Evolutionary conservation across 148 eudicot genomes (phyloP), one percentile per base, ranked within the genome.

Genomic region (Vaccinium darrowii): DNA sequence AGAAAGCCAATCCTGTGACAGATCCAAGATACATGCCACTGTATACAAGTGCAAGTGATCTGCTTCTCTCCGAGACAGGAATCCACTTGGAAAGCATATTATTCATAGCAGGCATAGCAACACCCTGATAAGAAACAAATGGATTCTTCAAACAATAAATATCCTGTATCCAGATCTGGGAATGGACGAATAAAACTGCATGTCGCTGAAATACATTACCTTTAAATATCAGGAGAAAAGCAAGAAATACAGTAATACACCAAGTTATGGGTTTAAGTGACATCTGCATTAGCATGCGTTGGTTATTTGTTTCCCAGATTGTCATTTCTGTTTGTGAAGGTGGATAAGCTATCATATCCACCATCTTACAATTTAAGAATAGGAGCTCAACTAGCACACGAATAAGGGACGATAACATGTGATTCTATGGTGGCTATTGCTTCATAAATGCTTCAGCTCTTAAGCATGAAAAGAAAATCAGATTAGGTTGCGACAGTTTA

Each of bases 61-160:
- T 93, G 89, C 99, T 97, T 92, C 99, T 93, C 88, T 95, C 99
- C 47, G 99, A 97, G 81, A 95, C 94, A 39, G 98, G 99, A 86
- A 97, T 91, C 99, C 99, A 97, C 87, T 97, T 97, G 6, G 98
- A 95, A 33, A 97, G 86, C 81, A 97, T 87, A 85, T 97, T 97
- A 87, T 97, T 97, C 99, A 97, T 97, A 71, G 99, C 99, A 87
- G 99, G 99, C 99, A 97, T 97, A 33, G 99, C 99, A 49, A 97
- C 99, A 84, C 99, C 99, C 99, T 97, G 90, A 30, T 60, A 90
- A 80, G 80, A 85, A 88, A 77, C 39, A 83, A 27, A 49, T 3
- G 12, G 76, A 39, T 33, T 56, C 53, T 56, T 84, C 36, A 88
- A 85, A 80, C 30, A 77, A 65, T 16, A 54, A 51, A 53, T 65